phyloP scores from a whole-genome alignment of 495 filamentous ascomycete species.

The Trypethelium eluteriae region DNA sequence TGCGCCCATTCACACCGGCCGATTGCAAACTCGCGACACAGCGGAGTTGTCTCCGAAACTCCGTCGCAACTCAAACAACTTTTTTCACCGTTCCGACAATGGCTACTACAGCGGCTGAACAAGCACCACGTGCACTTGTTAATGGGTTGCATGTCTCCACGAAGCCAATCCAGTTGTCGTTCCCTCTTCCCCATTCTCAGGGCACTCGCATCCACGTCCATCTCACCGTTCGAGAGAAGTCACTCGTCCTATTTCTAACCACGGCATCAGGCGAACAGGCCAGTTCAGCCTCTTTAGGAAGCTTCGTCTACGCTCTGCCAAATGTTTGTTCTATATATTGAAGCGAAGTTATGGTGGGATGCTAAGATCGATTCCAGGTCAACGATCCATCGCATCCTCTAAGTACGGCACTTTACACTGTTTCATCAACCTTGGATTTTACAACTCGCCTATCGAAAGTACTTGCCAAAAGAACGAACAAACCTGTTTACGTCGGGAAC shows the following conservation, averaged over 20 bases:
- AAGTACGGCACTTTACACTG: slow-evolving; percentile 70
- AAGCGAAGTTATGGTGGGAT: neutral
- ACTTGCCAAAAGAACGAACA: slow-evolving; percentile 57
- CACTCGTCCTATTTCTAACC: slow-evolving; percentile 66
- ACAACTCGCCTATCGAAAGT: slow-evolving; percentile 77
- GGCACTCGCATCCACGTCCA: slow-evolving; percentile 76
- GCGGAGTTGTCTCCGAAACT: slow-evolving; percentile 1
- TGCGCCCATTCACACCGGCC: no score
- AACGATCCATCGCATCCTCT: slow-evolving; percentile 53
- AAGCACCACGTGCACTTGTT: neutral
- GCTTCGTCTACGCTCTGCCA: slow-evolving; percentile 88
- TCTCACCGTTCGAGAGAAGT: slow-evolving; percentile 59
- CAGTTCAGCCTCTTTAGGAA: slow-evolving; percentile 52
- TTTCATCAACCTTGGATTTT: slow-evolving; percentile 72
- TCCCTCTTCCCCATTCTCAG: slow-evolving; percentile 66
- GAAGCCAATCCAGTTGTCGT: slow-evolving; percentile 57
- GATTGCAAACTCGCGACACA: neutral
- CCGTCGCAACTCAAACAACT: neutral
- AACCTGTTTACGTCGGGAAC: slow-evolving; percentile 79
- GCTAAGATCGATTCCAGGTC: slow-evolving; percentile 35
- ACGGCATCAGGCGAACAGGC: slow-evolving; percentile 57
- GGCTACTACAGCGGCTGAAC: neutral
- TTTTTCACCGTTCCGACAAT: neutral
- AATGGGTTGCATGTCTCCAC: slow-evolving; percentile 27
- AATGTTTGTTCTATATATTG: slow-evolving; percentile 51